phyloP scores from a whole-genome alignment of 768 basidiomycete species.

The Mycena pura region DNA sequence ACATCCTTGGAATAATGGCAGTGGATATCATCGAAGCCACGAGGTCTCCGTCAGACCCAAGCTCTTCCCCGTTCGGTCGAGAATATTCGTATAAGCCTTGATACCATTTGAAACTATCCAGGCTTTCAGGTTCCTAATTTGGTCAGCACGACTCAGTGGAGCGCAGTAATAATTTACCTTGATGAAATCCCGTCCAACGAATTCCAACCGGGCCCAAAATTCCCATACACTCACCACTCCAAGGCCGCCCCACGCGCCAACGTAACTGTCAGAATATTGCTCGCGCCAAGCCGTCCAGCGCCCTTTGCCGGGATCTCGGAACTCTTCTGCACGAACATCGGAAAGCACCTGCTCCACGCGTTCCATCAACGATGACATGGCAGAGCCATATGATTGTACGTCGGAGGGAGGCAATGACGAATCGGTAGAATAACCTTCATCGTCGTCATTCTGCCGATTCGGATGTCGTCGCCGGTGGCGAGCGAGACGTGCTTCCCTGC shows the following conservation, averaged over 20 bases:
- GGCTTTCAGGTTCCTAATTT: slow-evolving; percentile 54
- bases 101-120: slow-evolving; percentile 90
- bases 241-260: slow-evolving; percentile 90
- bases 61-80: slow-evolving; percentile 50
- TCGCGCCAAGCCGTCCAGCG: slow-evolving; percentile 74
- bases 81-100: slow-evolving; percentile 80
- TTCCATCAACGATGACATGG: slow-evolving; percentile 58
- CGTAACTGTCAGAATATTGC: slow-evolving; percentile 80
- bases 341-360: slow-evolving; percentile 66
- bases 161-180: slow-evolving; percentile 50
- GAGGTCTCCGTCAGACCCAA: slow-evolving; percentile 87
- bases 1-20: slow-evolving; percentile 76
- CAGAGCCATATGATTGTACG: slow-evolving; percentile 69
- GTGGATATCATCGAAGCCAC: slow-evolving; percentile 90
- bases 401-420: slow-evolving; percentile 72
- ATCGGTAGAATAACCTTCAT: slow-evolving; percentile 92
- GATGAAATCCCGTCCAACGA: slow-evolving; percentile 87
- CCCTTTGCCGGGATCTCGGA: slow-evolving; percentile 79
- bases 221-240: slow-evolving; percentile 92
- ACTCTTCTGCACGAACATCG: slow-evolving; percentile 87
- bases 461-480: slow-evolving; percentile 53
- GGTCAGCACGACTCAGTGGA: neutral
- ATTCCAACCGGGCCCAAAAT: slow-evolving; percentile 90
- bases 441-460: slow-evolving; percentile 40
- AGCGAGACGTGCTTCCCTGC: slow-evolving; percentile 62